Evolutionary conservation across 2,329 filamentous ascomycete genomes (phyloP), one percentile per base, ranked within the genome.

Genomic region (Dichotomopilus funicola): DNA sequence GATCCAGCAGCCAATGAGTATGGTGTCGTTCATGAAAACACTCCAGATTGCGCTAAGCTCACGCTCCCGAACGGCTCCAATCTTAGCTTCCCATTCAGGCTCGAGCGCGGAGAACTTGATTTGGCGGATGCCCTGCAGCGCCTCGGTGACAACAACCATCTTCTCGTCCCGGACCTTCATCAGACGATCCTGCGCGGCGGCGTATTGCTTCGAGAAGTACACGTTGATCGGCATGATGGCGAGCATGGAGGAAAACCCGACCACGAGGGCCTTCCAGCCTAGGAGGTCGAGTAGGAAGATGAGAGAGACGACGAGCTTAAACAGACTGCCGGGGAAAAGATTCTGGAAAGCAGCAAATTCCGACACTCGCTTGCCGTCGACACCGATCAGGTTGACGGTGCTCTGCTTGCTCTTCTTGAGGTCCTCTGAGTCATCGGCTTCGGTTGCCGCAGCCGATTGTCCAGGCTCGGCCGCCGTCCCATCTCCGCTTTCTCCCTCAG

Each of bases 81-180:
- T 88, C 58, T 85, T 87, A 12, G 77, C 75, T 67, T 90, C 82
- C 88, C 89, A 92, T 62, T 88, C 82, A 19, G 75, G 72, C 68
- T 92, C 89, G 1, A 90, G 71, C 1, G 88, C 88, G 0, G 87
- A 87, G 63, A 92, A 91, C 65, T 94, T 94, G 72, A 94, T 89
- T 68, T 94, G 89, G 1, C 88, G 81, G 60, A 92, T 91, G 6
- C 88, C 88, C 62, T 88, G 81, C 1, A 94, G 72, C 0, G 86
- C 87, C 68, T 94, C 88, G 1, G 87, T 88, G 35, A 94, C 79
- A 11, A 91, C 79, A 0, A 80, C 85, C 71, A 91, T 78, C 70
- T 91, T 92, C 53, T 82, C 77, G 67, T 92, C 89, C 45, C 88
- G 78, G 34, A 85, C 76, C 66, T 87, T 88, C 87, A 91, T 91